Base-by-base conservation (phyloP, 1,284 basidiomycete species). In the Cutaneotrichosporon sp. region DNA sequence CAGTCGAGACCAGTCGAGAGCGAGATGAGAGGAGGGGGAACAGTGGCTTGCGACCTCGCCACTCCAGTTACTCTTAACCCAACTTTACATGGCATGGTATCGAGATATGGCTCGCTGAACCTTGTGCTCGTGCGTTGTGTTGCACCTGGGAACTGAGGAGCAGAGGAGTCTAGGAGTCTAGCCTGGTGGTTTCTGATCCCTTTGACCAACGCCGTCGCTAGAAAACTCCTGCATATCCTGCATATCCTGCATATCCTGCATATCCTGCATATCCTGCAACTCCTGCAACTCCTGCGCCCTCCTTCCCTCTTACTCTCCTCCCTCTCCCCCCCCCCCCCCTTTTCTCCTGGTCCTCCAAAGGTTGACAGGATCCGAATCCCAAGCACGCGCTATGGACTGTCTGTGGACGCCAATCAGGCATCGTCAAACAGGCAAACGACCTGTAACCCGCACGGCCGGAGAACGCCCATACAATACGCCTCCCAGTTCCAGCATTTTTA, bases 401-500 rank as follows among this genome's bases (percentile, higher is more conserved):
- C 49, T 50, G 51, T 34, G 31, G 51, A 53, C 51, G 31, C 30
- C 30, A 53, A 31, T 53, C 51, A 53, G 51, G 51, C 51, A 13
- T 36, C 34, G 34, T 53, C 18, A 26, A 26, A 26, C 26, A 26
- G 16, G 8, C 51, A 16, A 8, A 30, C 21, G 34, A 53, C 51
- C 49, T 50, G 49, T 50, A 50, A 53, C 51, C 16, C 30, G 51
- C 51, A 53, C 51, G 51, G 51, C 51, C 51, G 26, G 26, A 53
- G 30, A 21, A 53, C 14, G 30, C 31, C 31, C 5, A 53, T 30
- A 31, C 30, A 31, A 53, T 34, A 53, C 51, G 51, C 51, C 51
- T 53, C 51, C 49, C 30, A 53, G 51, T 53, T 53, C 51, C 30
- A 53, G 51, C 18, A n/a, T n/a, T 18, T 47, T 47, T 53, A 18